Evolutionary conservation across 495 filamentous ascomycete species (phyloP).

Genomic region (Aspergillus hancockii): DNA sequence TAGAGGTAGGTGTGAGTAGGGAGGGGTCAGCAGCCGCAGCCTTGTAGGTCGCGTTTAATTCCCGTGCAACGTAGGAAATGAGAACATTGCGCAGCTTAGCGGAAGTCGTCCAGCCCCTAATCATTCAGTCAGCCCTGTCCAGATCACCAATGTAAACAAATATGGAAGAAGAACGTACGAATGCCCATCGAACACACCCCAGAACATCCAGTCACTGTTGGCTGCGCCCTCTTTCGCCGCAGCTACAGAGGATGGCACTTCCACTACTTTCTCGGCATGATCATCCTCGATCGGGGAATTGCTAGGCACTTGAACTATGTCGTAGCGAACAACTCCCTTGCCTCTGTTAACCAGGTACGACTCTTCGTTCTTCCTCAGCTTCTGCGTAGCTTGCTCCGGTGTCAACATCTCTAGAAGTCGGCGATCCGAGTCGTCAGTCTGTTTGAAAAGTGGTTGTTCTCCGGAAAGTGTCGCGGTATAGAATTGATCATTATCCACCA

Average conservation of each 20-base stretch:
- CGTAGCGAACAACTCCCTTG: conserved; percentile 89
- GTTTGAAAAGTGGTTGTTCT: conserved; percentile 81
- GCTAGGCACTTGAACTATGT: conserved; percentile 90
- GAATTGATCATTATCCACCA: conserved; percentile 81
- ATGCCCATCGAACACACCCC: conserved; percentile 98
- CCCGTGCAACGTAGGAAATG: conserved; percentile 87
- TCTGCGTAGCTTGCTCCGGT: conserved; percentile 89
- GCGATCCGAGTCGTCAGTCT: conserved; percentile 75
- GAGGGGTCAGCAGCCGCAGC: conserved; percentile 63
- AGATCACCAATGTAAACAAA: neutral
- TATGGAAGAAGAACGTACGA: conserved; percentile 51
- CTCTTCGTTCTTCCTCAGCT: conserved; percentile 84
- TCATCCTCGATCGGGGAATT: conserved; percentile 99
- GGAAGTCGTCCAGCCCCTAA: conserved; percentile 93
- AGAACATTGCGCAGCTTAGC: conserved; percentile 92
- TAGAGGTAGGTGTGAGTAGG: conserved; percentile 61
- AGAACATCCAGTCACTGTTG: conserved; percentile 98
- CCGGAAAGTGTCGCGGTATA: conserved; percentile 80
- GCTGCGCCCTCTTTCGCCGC: conserved; percentile 49
- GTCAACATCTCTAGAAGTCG: conserved; percentile 93
- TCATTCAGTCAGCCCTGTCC: neutral
- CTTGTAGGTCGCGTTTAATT: conserved; percentile 93
- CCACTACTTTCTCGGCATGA: conserved; percentile 94
- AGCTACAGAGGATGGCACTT: conserved; percentile 65
- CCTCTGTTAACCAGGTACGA: conserved; percentile 89